Percentiles rank a stretch among this genome's conserved stretches.
These are phyloP conservation scores for Alternaria rosae DNA, from an alignment of 2,329 filamentous ascomycete genomes.

Conservation along the genomic window DNA sequence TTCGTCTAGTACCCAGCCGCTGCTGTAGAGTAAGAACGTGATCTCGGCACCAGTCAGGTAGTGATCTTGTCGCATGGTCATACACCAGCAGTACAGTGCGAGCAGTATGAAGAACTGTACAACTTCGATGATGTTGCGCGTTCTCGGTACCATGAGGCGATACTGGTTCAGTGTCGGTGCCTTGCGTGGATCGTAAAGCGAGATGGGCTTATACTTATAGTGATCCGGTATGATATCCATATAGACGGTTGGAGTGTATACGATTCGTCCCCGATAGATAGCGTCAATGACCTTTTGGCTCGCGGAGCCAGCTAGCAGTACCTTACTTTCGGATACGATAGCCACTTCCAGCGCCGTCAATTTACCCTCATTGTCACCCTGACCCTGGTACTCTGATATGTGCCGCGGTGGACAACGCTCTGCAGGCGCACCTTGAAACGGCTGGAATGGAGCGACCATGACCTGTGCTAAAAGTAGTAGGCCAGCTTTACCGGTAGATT, in stretches of 20 bases:
- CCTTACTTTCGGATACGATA: constrained; percentile 81
- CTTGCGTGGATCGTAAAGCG: constrained; percentile 78
- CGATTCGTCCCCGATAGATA: constrained; percentile 80
- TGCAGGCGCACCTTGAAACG: constrained; percentile 80
- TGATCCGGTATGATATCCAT: constrained; percentile 85
- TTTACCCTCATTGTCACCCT: constrained; percentile 63
- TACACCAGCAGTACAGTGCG: constrained; percentile 73
- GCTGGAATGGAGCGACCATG: constrained; percentile 82
- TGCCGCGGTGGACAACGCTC: constrained; percentile 67
- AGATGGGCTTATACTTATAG: constrained; percentile 84
- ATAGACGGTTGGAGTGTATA: constrained; percentile 82
- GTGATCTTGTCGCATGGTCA: constrained; percentile 70
- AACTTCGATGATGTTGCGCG: constrained; percentile 76
- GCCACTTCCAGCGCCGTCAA: constrained; percentile 82
- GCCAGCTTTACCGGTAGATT: constrained; percentile 73
- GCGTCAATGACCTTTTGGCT: constrained; percentile 84
- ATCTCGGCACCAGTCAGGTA: constrained; percentile 66
- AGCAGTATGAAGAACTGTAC: constrained; percentile 76
- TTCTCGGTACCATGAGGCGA: constrained; percentile 81
- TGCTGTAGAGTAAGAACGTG: constrained; percentile 74
- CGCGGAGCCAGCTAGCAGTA: constrained; percentile 77
- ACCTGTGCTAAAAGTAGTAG: constrained; percentile 79
- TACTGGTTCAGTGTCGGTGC: constrained; percentile 84
- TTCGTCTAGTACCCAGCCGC: constrained; percentile 81
- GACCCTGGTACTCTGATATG: constrained; percentile 55